Evolutionary conservation across 2,329 filamentous ascomycete species (phyloP).

Genomic region (Cytospora chrysosperma): DNA sequence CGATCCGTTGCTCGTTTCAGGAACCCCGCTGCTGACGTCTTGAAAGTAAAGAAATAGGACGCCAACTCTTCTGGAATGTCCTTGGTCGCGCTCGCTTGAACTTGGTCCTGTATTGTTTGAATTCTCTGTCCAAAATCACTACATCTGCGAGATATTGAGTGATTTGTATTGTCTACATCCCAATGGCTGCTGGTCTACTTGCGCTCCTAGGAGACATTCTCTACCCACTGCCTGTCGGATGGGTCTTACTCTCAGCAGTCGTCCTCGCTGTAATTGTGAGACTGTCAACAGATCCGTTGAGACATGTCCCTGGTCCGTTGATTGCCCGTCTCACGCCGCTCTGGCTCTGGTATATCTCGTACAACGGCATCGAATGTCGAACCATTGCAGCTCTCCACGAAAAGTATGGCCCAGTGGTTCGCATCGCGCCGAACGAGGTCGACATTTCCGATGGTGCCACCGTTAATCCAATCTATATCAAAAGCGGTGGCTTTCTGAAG

Average conservation of each 20-base stretch:
- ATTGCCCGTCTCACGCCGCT: background rate
- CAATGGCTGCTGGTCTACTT: background rate
- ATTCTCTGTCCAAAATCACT: background rate
- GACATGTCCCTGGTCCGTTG: background rate
- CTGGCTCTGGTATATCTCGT: background rate
- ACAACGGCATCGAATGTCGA: background rate
- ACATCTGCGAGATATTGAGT: background rate
- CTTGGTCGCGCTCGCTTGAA: background rate
- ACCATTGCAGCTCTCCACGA: background rate
- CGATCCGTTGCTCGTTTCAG: background rate
- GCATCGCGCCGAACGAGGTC: constrained; percentile 39
- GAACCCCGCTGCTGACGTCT: background rate
- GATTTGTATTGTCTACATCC: background rate
- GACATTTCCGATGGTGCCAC: constrained; percentile 45
- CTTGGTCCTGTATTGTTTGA: background rate
- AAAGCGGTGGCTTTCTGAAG: constrained; percentile 53
- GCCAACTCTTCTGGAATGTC: background rate
- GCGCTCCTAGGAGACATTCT: background rate
- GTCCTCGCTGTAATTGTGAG: background rate
- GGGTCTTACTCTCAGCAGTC: background rate
- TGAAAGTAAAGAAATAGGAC: background rate
- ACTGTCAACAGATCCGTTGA: background rate
- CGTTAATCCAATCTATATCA: constrained; percentile 49
- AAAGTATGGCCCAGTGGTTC: constrained; percentile 30
- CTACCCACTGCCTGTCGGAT: background rate